A percentile compares a stretch with the other conserved stretches of the same genome.
These are phyloP conservation scores for Kalanchoe fedtschenkoi DNA, from an alignment of 164 flowering plant genomes.

Conservation along the genomic window DNA sequence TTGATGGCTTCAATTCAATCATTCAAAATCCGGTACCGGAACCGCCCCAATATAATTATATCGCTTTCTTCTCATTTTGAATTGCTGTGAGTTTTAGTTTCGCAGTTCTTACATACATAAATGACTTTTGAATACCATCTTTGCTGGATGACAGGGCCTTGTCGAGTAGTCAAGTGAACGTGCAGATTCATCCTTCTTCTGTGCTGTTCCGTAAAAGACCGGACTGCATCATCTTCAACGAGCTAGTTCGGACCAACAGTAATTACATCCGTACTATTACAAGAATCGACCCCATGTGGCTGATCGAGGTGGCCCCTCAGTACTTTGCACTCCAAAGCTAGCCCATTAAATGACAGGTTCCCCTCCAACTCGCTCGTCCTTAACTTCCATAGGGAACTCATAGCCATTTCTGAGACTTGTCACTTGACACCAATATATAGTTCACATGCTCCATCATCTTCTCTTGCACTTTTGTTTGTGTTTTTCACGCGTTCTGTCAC, in stretches of 20 bases:
- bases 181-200: conserved; percentile 83
- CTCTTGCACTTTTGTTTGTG: too few relatives aligned
- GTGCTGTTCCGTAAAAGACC: conserved; percentile 56
- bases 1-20: background rate
- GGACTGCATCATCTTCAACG: conserved; percentile 79
- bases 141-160: conserved; percentile 44
- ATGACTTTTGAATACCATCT: background rate
- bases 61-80: background rate
- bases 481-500: too few relatives aligned
- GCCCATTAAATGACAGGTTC: background rate
- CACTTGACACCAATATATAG: too few relatives aligned
- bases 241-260: conserved; percentile 60
- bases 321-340: conserved; percentile 22
- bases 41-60: background rate
- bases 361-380: too few relatives aligned
- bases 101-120: too few relatives aligned
- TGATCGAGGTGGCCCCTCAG: conserved; percentile 84
- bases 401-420: too few relatives aligned
- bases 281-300: conserved; percentile 74
- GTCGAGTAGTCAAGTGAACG: conserved; percentile 56
- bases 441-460: too few relatives aligned
- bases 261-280: conserved; percentile 67
- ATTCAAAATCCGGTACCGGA: too few relatives aligned
- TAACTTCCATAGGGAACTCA: too few relatives aligned
- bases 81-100: background rate